phyloP scores from a whole-genome alignment of 352 stramenopile species.

The Phytopythium cucurbitacearum region DNA sequence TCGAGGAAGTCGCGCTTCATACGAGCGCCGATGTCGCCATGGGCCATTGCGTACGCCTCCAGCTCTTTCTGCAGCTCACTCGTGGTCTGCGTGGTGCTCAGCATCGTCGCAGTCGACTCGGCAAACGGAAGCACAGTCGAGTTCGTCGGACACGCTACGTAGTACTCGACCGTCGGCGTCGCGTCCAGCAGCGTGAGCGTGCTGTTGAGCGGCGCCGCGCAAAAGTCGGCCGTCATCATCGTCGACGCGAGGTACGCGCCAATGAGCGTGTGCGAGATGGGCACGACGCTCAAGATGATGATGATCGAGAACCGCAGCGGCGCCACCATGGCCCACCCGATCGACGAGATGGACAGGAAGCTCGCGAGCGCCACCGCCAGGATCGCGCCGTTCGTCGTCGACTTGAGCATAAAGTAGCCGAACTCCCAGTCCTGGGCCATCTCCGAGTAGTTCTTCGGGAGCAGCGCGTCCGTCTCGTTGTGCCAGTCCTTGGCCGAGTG shows the following conservation, averaged over 20 bases:
- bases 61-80: constrained; percentile 39
- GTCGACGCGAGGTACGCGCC: constrained; percentile 75
- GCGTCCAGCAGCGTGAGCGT: constrained; percentile 52
- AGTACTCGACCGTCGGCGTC: constrained; percentile 51
- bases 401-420: constrained; percentile 81
- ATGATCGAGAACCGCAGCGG: constrained; percentile 73
- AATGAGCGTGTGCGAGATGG: constrained; percentile 76
- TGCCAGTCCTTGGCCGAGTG: constrained; percentile 48
- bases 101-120: constrained; percentile 22
- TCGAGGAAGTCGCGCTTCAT: constrained; percentile 77
- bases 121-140: constrained; percentile 36
- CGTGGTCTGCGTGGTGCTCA: constrained; percentile 25
- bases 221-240: constrained; percentile 82
- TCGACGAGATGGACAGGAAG: constrained; percentile 75
- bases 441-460: constrained; percentile 56
- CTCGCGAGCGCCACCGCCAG: constrained; percentile 62
- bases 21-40: constrained; percentile 41
- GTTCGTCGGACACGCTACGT: constrained; percentile 57
- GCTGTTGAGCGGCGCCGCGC: constrained; percentile 59
- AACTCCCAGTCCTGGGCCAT: constrained; percentile 59
- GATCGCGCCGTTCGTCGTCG: constrained; percentile 76
- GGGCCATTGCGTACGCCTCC: constrained; percentile 40
- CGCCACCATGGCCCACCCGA: constrained; percentile 77
- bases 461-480: constrained; percentile 42
- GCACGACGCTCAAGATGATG: constrained; percentile 68